phyloP scores from a whole-genome alignment of 1,284 basidiomycete genomes.

The Leccinum griseonigrum region DNA sequence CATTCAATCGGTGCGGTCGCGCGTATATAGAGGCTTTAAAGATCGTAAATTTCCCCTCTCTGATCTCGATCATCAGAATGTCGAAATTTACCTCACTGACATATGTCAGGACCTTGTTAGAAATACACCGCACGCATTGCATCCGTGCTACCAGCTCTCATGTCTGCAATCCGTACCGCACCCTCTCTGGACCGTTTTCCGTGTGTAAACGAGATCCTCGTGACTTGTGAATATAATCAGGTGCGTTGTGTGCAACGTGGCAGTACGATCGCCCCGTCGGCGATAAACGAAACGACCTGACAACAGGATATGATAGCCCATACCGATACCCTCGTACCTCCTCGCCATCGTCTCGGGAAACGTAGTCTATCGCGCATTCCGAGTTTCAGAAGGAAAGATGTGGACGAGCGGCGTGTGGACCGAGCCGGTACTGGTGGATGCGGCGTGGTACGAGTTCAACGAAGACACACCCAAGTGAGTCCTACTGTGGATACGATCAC shows the following conservation, averaged over 20 bases:
- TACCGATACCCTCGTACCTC: slow-evolving; percentile 84
- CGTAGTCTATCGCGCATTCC: slow-evolving; percentile 71
- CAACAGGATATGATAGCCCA: slow-evolving; percentile 43
- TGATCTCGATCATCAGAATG: not conserved
- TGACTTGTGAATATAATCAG: slow-evolving; percentile 68
- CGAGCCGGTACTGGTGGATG: slow-evolving; percentile 80
- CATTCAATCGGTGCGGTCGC: not conserved
- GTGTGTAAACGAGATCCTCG: slow-evolving; percentile 61
- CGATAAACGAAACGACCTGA: not conserved
- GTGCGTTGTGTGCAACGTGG: slow-evolving; percentile 36
- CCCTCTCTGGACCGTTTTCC: slow-evolving; percentile 66
- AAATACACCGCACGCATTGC: slow-evolving; percentile 78
- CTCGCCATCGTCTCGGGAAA: slow-evolving; percentile 87
- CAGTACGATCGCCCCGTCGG: not conserved
- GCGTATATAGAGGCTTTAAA: slow-evolving; percentile 60
- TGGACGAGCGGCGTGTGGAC: slow-evolving; percentile 90
- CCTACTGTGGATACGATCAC: not conserved
- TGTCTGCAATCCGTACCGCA: slow-evolving; percentile 79
- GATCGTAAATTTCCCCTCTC: slow-evolving; percentile 46
- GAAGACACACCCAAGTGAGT: slow-evolving; percentile 73
- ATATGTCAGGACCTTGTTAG: slow-evolving; percentile 30
- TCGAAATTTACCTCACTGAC: not conserved
- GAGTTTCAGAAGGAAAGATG: slow-evolving; percentile 53
- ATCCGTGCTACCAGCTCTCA: slow-evolving; percentile 79
- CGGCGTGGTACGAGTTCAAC: slow-evolving; percentile 85